A percentile compares a stretch with the other conserved stretches of the same genome.
Evolutionary conservation across 2,329 filamentous ascomycete species (phyloP).

Genomic region (Curvularia hawaiiensis): DNA sequence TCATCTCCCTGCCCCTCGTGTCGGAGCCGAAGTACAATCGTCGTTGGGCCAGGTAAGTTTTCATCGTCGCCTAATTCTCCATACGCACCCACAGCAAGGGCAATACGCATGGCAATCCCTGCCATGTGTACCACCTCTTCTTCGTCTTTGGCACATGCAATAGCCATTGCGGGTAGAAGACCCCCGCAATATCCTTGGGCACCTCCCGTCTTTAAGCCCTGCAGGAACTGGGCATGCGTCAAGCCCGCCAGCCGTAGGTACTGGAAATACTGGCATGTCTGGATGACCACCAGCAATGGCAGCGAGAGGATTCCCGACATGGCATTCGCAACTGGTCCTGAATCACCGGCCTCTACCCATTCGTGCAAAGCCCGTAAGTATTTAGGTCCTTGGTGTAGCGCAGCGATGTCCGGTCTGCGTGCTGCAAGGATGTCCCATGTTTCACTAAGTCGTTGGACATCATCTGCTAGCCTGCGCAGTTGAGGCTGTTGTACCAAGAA

Average conservation of each 20-base stretch:
- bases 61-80: slow-evolving; percentile 25
- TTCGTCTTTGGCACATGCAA: slow-evolving; percentile 23
- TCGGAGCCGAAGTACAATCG: slow-evolving; percentile 27
- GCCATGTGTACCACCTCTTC: slow-evolving; percentile 21
- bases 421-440: slow-evolving; percentile 14
- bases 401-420: slow-evolving; percentile 13
- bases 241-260: slow-evolving; percentile 18
- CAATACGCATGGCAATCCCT: slow-evolving; percentile 16
- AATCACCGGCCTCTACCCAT: slow-evolving; percentile 14
- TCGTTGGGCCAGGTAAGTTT: slow-evolving; percentile 20
- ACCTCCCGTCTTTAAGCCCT: slow-evolving; percentile 15
- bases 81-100: slow-evolving; percentile 19
- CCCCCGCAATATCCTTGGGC: slow-evolving; percentile 24
- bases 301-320: slow-evolving; percentile 24
- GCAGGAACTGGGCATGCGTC: slow-evolving; percentile 18
- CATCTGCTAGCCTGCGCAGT: slow-evolving; percentile 9
- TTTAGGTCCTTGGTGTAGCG: slow-evolving; percentile 3
- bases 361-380: slow-evolving; percentile 4
- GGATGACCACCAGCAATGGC: slow-evolving; percentile 26
- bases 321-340: slow-evolving; percentile 18
- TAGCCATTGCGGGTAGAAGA: slow-evolving; percentile 17
- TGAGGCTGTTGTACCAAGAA: slow-evolving; percentile 15
- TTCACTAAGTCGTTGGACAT: slow-evolving; percentile 8
- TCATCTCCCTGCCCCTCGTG: slow-evolving; percentile 24
- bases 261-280: slow-evolving; percentile 30